phyloP scores from a whole-genome alignment of 768 basidiomycete genomes.

The Podaxis pistillaris region DNA sequence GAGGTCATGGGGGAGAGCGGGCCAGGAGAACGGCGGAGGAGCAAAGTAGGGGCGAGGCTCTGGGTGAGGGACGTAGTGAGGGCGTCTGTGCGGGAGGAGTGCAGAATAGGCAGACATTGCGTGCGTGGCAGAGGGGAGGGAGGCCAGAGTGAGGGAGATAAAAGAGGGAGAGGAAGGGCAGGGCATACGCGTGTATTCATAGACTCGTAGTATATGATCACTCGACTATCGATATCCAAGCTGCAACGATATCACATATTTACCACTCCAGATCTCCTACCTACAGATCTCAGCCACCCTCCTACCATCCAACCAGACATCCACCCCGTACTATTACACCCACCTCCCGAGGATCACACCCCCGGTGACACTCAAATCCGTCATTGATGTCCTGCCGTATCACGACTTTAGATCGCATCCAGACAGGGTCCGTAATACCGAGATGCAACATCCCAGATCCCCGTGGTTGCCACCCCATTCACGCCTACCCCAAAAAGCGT shows the following conservation, averaged over 20 bases:
- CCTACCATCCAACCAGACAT: not conserved
- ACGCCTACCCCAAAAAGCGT: not conserved
- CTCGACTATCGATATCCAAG: not conserved
- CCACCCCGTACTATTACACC: not conserved
- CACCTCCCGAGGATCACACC: conserved; percentile 6
- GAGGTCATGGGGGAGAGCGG: not conserved
- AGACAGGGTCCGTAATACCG: not conserved
- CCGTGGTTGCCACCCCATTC: not conserved
- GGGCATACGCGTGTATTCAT: not conserved
- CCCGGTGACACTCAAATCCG: not conserved
- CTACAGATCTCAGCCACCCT: conserved; percentile 1
- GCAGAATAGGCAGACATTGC: not conserved
- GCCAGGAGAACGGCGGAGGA: not conserved
- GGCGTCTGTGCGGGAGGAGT: not conserved
- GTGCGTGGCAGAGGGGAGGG: not conserved
- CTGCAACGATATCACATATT: not conserved
- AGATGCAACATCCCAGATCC: conserved; percentile 1
- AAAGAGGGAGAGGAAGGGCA: too few species aligned
- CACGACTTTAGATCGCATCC: not conserved
- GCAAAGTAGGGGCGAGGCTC: not conserved
- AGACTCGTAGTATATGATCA: not conserved
- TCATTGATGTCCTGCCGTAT: not conserved
- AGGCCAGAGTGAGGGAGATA: too few species aligned
- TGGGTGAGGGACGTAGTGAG: not conserved
- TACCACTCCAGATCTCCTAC: not conserved